Percentiles rank a stretch among this genome's conserved stretches.
phyloP scores from a whole-genome alignment of 2,329 filamentous ascomycete species.

The Cladorrhinum sp. region DNA sequence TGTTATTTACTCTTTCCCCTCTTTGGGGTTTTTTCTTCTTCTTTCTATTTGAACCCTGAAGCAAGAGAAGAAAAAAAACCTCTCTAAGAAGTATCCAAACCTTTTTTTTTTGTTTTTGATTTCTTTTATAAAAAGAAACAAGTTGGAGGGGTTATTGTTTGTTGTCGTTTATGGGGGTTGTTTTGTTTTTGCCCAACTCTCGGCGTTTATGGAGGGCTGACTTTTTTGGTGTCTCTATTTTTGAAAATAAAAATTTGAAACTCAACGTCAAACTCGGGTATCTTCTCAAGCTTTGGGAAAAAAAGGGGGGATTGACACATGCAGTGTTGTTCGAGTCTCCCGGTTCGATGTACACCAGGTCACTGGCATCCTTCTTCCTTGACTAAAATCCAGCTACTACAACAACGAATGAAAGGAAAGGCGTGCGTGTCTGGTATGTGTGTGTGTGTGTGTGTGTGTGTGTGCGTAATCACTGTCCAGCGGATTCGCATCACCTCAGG shows the following conservation, averaged over 20 bases:
- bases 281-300: constrained; percentile 22
- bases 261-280: constrained; percentile 15
- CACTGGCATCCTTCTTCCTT: neutral
- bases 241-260: neutral
- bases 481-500: constrained; percentile 27
- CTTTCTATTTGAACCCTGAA: neutral
- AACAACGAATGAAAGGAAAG: constrained; percentile 1
- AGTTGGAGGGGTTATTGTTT: neutral
- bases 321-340: constrained; percentile 11
- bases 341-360: constrained; percentile 3
- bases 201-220: constrained; percentile 12
- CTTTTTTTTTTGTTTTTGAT: no score
- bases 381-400: neutral
- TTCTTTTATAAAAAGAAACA: neutral
- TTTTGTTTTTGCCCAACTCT: constrained; percentile 8
- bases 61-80: no score
- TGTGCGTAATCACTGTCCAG: constrained; percentile 18
- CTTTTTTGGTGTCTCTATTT: neutral
- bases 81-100: no score
- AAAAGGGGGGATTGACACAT: constrained; percentile 9
- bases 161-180: neutral
- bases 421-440: neutral
- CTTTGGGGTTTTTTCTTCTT: no score
- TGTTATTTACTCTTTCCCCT: neutral
- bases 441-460: no score